Base-by-base conservation (phyloP, 2,329 filamentous ascomycete genomes). In the Didymella exigua region DNA sequence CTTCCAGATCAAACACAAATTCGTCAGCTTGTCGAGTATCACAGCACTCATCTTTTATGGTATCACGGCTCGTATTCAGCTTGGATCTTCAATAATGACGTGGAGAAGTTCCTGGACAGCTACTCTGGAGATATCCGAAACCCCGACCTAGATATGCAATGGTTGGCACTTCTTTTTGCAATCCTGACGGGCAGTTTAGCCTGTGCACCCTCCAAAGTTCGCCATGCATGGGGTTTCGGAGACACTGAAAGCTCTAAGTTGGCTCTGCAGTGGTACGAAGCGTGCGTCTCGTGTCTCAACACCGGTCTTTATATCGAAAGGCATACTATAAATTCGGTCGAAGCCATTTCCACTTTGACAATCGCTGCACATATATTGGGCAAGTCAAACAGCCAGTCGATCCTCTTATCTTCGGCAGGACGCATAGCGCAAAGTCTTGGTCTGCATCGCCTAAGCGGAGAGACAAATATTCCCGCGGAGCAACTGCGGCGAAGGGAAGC, bases 331-430 rank as follows among this genome's bases (percentile, higher is more conserved):
- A 73, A 77, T 40, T 74, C 77, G 0, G 72, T 79, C 3, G 74
- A 81, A 63, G 75, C 78, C 8, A 78, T 82, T 30, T 69, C 76
- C 1, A 77, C 75, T 1, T 63, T 78, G 21, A 80, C 78, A 5
- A 77, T 80, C 18, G 73, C 76, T 6, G 79, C 78, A 2, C 79
- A 82, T 53, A 66, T 77, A n/a, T 66, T 81, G 1, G 79, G 79
- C 1, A 74, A 73, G 21, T 79, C 77, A 5, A 79, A 76, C 55
- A 76, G 73, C 16, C 78, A 81, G 43, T 78, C 74, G 1, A 74
- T 80, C 3, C 69, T 79, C 5, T 69, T 81, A 4, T 78, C 77
- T 1, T 73, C 78, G 0, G 79, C 76, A 4, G 69, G 77, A 5
- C 74, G 78, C 8, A 79, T 82, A 26, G 79, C 77, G 3, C 79